A percentile compares a stretch with the other conserved stretches of the same genome.
phyloP scores from a whole-genome alignment of 768 basidiomycete genomes.

The Psilocybe tampanensis region DNA sequence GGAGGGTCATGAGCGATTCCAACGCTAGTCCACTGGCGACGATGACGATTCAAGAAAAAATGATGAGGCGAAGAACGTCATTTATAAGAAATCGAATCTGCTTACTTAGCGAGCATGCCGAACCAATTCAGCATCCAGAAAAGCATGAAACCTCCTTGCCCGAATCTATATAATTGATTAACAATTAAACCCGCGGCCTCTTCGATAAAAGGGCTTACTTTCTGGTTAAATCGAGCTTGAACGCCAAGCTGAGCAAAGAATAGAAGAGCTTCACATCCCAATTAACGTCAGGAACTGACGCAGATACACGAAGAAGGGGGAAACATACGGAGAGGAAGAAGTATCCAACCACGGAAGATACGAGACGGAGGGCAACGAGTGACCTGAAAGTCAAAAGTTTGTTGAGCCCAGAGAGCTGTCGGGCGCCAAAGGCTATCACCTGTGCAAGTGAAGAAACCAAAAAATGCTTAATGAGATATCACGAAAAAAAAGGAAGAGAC shows the following conservation, averaged over 20 bases:
- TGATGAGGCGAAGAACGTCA: too few relatives aligned
- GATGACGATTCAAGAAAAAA: too few relatives aligned
- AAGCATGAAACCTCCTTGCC: constrained; percentile 55
- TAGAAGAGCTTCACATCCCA: constrained; percentile 52
- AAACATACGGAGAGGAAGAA: constrained; percentile 39
- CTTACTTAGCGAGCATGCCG: constrained; percentile 63
- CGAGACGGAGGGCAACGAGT: constrained; percentile 36
- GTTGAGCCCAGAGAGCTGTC: constrained; percentile 39
- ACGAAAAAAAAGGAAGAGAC: constrained; percentile 12
- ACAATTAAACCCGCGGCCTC: too few relatives aligned
- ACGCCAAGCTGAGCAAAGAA: constrained; percentile 60
- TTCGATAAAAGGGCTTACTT: constrained; percentile 34
- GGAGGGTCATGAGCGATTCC: constrained; percentile 60
- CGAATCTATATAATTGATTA: constrained; percentile 38
- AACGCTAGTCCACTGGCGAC: constrained; percentile 57
- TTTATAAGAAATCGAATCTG: not conserved
- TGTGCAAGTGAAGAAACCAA: constrained; percentile 16
- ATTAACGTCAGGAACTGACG: not conserved
- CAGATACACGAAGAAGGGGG: not conserved
- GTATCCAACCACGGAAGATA: constrained; percentile 33
- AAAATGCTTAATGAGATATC: not conserved
- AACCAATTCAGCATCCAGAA: constrained; percentile 75
- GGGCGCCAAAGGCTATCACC: constrained; percentile 38
- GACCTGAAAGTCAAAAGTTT: constrained; percentile 31
- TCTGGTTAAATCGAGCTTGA: constrained; percentile 56